phyloP scores from a whole-genome alignment of 2,329 filamentous ascomycete species.

The Fusarium redolens region DNA sequence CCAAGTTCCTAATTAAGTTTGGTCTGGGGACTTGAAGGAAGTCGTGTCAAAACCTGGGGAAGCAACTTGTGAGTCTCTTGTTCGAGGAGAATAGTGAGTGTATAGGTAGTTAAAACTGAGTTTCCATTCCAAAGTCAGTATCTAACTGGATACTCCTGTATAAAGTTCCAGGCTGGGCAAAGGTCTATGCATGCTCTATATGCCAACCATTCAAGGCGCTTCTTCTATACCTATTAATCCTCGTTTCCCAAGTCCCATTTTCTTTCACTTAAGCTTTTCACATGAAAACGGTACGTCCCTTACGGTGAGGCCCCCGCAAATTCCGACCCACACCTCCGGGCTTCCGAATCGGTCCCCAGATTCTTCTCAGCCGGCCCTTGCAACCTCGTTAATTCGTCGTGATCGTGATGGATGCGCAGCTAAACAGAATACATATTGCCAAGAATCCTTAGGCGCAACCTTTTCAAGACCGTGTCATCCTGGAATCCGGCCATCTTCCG shows the following conservation, averaged over 20 bases:
- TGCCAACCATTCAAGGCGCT: too few relatives aligned
- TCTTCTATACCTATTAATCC: neutral
- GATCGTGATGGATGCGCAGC: slow-evolving; percentile 20
- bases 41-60: slow-evolving; percentile 37
- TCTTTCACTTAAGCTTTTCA: slow-evolving; percentile 21
- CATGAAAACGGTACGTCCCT: slow-evolving; percentile 21
- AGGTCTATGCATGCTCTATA: neutral
- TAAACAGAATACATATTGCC: slow-evolving; percentile 21
- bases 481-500: slow-evolving; percentile 43
- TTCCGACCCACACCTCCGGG: slow-evolving; percentile 15
- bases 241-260: neutral
- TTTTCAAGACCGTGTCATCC: slow-evolving; percentile 16
- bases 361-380: slow-evolving; percentile 10
- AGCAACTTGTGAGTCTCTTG: slow-evolving; percentile 14
- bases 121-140: neutral
- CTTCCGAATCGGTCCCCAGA: slow-evolving; percentile 27
- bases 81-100: neutral
- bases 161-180: neutral
- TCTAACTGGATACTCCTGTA: neutral
- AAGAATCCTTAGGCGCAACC: slow-evolving; percentile 31
- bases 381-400: slow-evolving; percentile 8
- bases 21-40: slow-evolving; percentile 5
- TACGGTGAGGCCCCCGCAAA: slow-evolving; percentile 21
- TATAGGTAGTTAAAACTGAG: neutral
- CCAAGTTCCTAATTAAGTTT: slow-evolving; percentile 37